A percentile compares a stretch with the other conserved stretches of the same genome.
Conservation (phyloP, 2,329 filamentous ascomycete genomes). For the Chlorencoelia australis region DNA sequence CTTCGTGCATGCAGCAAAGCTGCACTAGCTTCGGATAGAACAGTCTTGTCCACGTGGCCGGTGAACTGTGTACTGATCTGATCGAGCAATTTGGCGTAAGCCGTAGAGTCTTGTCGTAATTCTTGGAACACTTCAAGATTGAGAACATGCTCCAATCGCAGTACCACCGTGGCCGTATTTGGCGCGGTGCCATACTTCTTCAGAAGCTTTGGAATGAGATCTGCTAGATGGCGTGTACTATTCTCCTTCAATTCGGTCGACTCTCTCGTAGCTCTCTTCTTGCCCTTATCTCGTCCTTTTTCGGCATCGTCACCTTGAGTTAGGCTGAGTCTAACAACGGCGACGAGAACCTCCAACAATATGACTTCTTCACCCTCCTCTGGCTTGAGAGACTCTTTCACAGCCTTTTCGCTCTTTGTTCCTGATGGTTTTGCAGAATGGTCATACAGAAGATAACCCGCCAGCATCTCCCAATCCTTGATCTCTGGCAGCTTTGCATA, state of each 20-base stretch:
- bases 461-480: slow-evolving; percentile 76
- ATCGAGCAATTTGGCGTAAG: slow-evolving; percentile 71
- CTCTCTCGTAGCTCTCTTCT: slow-evolving; percentile 46
- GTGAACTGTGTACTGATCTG: slow-evolving; percentile 92
- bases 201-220: slow-evolving; percentile 71
- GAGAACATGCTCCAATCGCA: slow-evolving; percentile 77
- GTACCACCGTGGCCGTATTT: slow-evolving; percentile 73
- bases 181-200: slow-evolving; percentile 91
- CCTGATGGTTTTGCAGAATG: slow-evolving; percentile 60
- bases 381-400: slow-evolving; percentile 23
- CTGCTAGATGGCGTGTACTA: slow-evolving; percentile 66
- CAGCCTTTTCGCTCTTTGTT: slow-evolving; percentile 50
- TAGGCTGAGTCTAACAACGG: slow-evolving; percentile 67
- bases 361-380: slow-evolving; percentile 60
- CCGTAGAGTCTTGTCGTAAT: slow-evolving; percentile 73
- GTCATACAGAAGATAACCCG: slow-evolving; percentile 86
- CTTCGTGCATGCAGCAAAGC: slow-evolving; percentile 77
- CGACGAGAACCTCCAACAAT: slow-evolving; percentile 76
- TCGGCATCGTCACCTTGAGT: slow-evolving; percentile 56
- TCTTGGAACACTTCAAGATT: slow-evolving; percentile 84
- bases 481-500: slow-evolving; percentile 76
- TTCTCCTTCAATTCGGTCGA: slow-evolving; percentile 63
- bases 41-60: slow-evolving; percentile 78
- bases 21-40: slow-evolving; percentile 72
- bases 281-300: slow-evolving; percentile 44